Evolutionary conservation across 805 yeast genomes (phyloP).

Genomic region (Saccharomycopsis javanensis): DNA sequence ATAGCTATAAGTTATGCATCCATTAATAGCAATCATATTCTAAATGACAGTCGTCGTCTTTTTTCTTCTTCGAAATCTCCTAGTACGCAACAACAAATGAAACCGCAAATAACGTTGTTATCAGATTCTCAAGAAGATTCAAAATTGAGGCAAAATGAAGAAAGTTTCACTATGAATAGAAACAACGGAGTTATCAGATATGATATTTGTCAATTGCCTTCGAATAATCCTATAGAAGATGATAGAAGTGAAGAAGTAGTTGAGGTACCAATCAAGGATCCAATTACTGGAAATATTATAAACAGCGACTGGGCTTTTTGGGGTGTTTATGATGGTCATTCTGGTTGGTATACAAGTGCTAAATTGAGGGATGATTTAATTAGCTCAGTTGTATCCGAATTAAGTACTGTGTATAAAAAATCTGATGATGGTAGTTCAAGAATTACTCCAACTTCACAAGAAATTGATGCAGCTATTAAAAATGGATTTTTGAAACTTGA

Average conservation of each 20-base stretch:
- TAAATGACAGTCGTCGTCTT: constrained; percentile 22
- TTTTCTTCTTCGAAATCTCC: constrained; percentile 20
- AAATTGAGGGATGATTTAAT: constrained; percentile 73
- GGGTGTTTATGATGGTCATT: constrained; percentile 95
- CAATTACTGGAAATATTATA: constrained; percentile 36
- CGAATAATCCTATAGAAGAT: constrained; percentile 92
- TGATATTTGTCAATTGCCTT: constrained; percentile 82
- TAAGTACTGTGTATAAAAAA: constrained; percentile 45
- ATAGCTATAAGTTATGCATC: constrained; percentile 25
- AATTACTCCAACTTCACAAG: constrained; percentile 48
- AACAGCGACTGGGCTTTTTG: constrained; percentile 80
- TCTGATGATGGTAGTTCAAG: constrained; percentile 28
- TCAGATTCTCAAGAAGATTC: constrained; percentile 64
- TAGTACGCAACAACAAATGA: constrained; percentile 25
- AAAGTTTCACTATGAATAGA: constrained; percentile 68
- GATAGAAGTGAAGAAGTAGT: constrained; percentile 78
- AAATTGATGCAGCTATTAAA: constrained; percentile 70
- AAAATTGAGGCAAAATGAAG: constrained; percentile 63
- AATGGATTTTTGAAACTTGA: constrained; percentile 77
- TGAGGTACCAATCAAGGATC: constrained; percentile 64
- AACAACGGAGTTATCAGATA: constrained; percentile 83
- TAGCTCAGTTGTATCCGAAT: constrained; percentile 63
- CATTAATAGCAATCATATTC: constrained; percentile 20
- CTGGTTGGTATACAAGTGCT: constrained; percentile 91
- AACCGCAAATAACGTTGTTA: constrained; percentile 47